These are phyloP conservation scores for Penicillium fimorum DNA, from an alignment of 495 filamentous ascomycete species.

Conservation along the genomic window DNA sequence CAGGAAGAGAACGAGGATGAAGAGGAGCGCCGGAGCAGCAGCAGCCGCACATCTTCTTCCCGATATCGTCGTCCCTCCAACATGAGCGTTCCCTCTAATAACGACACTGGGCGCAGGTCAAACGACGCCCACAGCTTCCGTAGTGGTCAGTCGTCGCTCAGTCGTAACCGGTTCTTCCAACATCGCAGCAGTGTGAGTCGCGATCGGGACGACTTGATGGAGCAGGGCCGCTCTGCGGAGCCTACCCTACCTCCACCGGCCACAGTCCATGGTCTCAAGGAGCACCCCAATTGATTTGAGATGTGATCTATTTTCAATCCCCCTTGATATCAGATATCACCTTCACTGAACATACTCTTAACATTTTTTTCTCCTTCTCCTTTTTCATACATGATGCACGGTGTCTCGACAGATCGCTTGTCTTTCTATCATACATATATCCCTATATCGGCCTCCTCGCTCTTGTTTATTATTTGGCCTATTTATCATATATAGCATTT, in stretches of 20 bases:
- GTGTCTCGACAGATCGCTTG: not conserved
- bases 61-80: slow-evolving; percentile 30
- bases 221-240: slow-evolving; percentile 31
- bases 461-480: not conserved
- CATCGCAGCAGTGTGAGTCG: slow-evolving; percentile 30
- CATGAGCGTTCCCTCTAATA: slow-evolving; percentile 20
- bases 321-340: not conserved
- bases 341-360: not conserved
- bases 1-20: slow-evolving; percentile 45
- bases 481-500: slow-evolving; percentile 4
- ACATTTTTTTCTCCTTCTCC: not conserved
- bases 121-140: slow-evolving; percentile 34
- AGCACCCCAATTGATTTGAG: slow-evolving; percentile 12
- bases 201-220: slow-evolving; percentile 32
- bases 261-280: not conserved
- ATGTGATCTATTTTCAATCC: not conserved
- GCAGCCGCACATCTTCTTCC: slow-evolving; percentile 29
- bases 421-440: slow-evolving; percentile 13
- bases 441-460: not conserved
- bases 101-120: slow-evolving; percentile 28
- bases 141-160: slow-evolving; percentile 32
- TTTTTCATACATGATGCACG: not conserved
- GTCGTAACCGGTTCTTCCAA: slow-evolving; percentile 42
- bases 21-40: slow-evolving; percentile 39
- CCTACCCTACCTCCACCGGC: slow-evolving; percentile 7